A percentile compares a stretch with the other conserved stretches of the same genome.
Conservation (phyloP, 345 rosid species). For the Fremontodendron californicum region DNA sequence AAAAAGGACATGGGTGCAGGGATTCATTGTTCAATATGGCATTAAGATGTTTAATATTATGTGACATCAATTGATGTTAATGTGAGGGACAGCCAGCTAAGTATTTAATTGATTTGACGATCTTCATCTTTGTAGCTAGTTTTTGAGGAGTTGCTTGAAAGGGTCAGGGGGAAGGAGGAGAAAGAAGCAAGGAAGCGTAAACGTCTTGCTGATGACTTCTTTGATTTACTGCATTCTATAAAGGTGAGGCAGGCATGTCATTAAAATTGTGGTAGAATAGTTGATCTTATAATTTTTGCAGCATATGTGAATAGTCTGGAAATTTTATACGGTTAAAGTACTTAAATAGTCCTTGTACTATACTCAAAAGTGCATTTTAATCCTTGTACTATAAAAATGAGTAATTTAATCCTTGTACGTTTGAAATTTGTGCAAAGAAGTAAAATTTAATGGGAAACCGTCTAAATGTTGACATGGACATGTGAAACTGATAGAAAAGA, state of each 20-base stretch:
- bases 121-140: constrained; percentile 47
- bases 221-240: constrained; percentile 7
- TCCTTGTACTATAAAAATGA: too few relatives aligned
- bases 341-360: too few relatives aligned
- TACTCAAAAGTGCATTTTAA: too few relatives aligned
- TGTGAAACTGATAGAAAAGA: too few relatives aligned
- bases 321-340: too few relatives aligned
- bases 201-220: constrained; percentile 37
- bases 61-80: not conserved
- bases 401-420: too few relatives aligned
- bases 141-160: constrained; percentile 79
- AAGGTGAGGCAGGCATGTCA: not conserved
- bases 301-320: constrained; percentile 21
- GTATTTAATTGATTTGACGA: constrained; percentile 15
- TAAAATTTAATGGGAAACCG: too few relatives aligned
- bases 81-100: not conserved
- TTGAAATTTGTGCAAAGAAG: too few relatives aligned
- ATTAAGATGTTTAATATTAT: not conserved
- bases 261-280: not conserved
- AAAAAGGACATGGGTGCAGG: not conserved
- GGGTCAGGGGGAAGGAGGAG: constrained; percentile 81
- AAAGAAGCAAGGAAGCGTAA: constrained; percentile 78
- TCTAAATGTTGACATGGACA: too few relatives aligned
- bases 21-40: not conserved
- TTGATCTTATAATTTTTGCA: too few relatives aligned